These are phyloP conservation scores for Populus hybrid DNA, from an alignment of 441 rosid species.

Conservation along the genomic window DNA sequence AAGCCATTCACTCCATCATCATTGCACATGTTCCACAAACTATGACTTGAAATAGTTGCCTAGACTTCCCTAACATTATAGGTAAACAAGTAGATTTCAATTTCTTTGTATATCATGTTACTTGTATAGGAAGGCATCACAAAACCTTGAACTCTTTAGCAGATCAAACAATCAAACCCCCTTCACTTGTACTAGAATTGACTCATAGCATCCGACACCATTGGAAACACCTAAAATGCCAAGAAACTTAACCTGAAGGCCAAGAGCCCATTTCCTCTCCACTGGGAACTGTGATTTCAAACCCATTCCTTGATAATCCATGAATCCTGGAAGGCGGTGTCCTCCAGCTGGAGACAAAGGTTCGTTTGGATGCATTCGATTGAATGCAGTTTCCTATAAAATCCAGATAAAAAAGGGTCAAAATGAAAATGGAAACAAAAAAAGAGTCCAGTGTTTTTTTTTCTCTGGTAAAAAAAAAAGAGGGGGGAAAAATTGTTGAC, in stretches of 20 bases:
- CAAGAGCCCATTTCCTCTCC: conserved; percentile 98
- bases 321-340: conserved; percentile 52
- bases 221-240: neutral
- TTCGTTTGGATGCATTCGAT: conserved; percentile 59
- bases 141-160: neutral
- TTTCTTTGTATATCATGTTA: neutral
- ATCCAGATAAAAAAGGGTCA: neutral
- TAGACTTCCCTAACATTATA: neutral
- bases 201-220: neutral
- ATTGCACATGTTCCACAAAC: neutral
- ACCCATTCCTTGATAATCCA: conserved; percentile 71
- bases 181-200: neutral
- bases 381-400: conserved; percentile 65
- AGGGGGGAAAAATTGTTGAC: neutral
- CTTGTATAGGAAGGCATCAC: neutral
- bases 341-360: conserved; percentile 53
- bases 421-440: conserved; percentile 1
- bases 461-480: neutral
- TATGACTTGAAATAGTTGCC: neutral
- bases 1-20: conserved; percentile 3
- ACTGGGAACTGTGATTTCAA: conserved; percentile 56
- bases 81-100: neutral
- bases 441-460: neutral
- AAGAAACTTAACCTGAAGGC: conserved; percentile 72
- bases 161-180: neutral